Percentiles rank a stretch among this genome's conserved stretches.
Evolutionary conservation across 1,139 yeast species (phyloP).

Genomic region (Blastobotrys petasosporus): DNA sequence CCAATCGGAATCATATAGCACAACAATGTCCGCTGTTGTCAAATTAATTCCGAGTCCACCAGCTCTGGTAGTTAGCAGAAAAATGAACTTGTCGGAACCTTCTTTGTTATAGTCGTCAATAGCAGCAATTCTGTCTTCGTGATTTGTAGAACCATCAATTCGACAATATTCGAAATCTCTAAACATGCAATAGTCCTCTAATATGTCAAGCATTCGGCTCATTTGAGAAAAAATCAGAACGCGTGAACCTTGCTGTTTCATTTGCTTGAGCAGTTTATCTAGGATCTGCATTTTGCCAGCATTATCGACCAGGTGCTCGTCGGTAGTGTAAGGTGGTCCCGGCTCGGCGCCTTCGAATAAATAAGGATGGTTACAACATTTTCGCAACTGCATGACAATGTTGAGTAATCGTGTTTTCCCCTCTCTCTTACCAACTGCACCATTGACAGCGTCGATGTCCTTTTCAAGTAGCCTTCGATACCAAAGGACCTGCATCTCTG

Average conservation of each 20-base stretch:
- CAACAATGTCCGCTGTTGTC: constrained; percentile 87
- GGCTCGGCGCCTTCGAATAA: constrained; percentile 98
- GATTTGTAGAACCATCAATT: constrained; percentile 93
- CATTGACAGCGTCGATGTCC: constrained; percentile 95
- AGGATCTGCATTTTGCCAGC: constrained; percentile 86
- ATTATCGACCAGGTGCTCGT: constrained; percentile 84
- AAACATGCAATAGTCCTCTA: constrained; percentile 88
- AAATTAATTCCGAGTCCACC: constrained; percentile 96
- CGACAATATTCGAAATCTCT: constrained; percentile 85
- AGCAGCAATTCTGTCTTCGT: constrained; percentile 87
- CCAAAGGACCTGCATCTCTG: constrained; percentile 92
- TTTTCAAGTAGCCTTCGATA: constrained; percentile 82
- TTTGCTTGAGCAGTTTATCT: constrained; percentile 72
- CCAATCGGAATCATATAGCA: constrained; percentile 94
- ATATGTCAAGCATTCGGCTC: constrained; percentile 84
- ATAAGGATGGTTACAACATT: constrained; percentile 96
- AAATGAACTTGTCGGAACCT: constrained; percentile 75
- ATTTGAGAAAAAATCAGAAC: constrained; percentile 92
- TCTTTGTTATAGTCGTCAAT: constrained; percentile 89
- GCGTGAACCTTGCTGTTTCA: constrained; percentile 75
- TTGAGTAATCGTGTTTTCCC: constrained; percentile 86
- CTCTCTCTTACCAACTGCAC: constrained; percentile 83
- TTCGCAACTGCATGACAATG: constrained; percentile 93
- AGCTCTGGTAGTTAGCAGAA: constrained; percentile 88
- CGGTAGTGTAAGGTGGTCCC: constrained; percentile 96